Evolutionary conservation across 441 rosid species (phyloP).

Genomic region (Erysimum pusillum): DNA sequence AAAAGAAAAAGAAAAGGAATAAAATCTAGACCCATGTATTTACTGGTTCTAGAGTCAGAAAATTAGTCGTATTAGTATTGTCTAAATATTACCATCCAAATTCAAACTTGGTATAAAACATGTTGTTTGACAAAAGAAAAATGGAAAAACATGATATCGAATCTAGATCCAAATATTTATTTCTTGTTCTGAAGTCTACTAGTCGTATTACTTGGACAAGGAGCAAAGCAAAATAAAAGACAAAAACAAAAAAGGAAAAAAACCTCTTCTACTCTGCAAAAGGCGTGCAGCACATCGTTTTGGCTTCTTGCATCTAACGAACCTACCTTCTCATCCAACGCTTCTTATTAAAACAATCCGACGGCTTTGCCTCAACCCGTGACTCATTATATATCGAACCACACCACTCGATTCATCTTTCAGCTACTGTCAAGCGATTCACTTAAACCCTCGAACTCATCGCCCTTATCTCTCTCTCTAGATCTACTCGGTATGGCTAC

Average conservation of each 20-base stretch:
- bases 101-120: neutral
- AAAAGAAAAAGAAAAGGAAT: no score
- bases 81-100: neutral
- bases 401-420: neutral
- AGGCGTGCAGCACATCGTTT: constrained; percentile 50
- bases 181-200: neutral
- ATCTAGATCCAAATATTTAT: constrained; percentile 5
- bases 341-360: constrained; percentile 27
- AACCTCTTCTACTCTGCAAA: constrained; percentile 27
- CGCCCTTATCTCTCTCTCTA: constrained; percentile 41
- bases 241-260: neutral
- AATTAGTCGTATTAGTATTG: neutral
- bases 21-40: no score
- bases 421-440: constrained; percentile 18
- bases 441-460: constrained; percentile 44
- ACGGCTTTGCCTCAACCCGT: neutral
- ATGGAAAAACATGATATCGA: neutral
- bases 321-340: constrained; percentile 34
- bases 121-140: neutral
- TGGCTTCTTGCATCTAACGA: constrained; percentile 23
- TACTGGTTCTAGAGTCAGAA: no score
- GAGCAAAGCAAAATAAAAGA: constrained; percentile 9
- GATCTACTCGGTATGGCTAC: constrained; percentile 58
- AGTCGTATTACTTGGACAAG: constrained; percentile 37
- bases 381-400: constrained; percentile 29